Base-by-base conservation (phyloP, 2,329 filamentous ascomycete genomes). In the Botrytis hyacinthi region DNA sequence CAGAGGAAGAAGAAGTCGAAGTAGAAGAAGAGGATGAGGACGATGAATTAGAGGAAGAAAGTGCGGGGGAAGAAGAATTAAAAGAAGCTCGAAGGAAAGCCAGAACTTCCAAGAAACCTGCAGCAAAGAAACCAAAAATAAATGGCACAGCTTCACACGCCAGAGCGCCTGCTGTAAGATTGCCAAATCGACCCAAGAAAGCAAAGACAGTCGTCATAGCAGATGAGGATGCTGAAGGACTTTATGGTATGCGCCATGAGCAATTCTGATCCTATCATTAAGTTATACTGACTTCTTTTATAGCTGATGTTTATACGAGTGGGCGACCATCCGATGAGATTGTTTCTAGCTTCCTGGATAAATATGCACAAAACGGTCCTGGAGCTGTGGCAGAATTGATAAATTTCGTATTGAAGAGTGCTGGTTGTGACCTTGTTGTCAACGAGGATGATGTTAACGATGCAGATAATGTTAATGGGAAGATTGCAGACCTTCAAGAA, bases 381-480 rank as follows among this genome's bases (percentile, higher is more conserved):
- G 83, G 82, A 42, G 88, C 89, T 18, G 83, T 91, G 76, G 86
- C 87, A 26, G 89, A 91, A 67, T 83, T 92, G 72, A 86, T 92
- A 78, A 92, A 92, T 82, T 91, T 90, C 76, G 87, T 92, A 51
- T 82, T 92, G 54, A 87, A 89, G 79, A 88, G 93, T 75, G 90
- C 95, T 29, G 96, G 96, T 44, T 97, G 95, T 81, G 89, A 93
- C 72, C 86, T 93, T 71, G 88, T 92, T 77, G 89, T 99, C 72
- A 92, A 91, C 16, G 88, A 89, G 57, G 91, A 96, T 80, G 94
- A 98, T 81, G 93, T 98, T 76, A 90, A 91, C 77, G 95, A 99
- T 81, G 90, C 94, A 12, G 96, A 99, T 81, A 94, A 96, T 80
- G 93, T 92, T 66, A 89, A 93, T 29, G 91, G 90, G 79, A 91